A percentile compares a stretch with the other conserved stretches of the same genome.
Conservation (phyloP, 352 stramenopile genomes). For the Globisporangium emineosum region DNA sequence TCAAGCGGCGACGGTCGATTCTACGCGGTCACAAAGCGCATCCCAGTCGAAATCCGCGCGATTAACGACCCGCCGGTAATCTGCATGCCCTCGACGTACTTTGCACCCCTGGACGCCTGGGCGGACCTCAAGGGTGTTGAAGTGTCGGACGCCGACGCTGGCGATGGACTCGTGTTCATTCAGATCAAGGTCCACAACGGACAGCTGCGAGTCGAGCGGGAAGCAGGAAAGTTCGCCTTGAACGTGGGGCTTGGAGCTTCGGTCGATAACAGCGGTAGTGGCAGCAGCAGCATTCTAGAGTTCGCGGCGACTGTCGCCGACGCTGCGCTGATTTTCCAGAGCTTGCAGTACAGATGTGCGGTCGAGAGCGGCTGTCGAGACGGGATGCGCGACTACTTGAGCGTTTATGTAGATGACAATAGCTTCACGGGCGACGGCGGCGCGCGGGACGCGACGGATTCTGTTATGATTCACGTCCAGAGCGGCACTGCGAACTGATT, state of each 20-base stretch:
- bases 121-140: conserved; percentile 19
- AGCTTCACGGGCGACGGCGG: conserved; percentile 40
- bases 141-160: conserved; percentile 45
- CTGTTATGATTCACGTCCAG: conserved; percentile 11
- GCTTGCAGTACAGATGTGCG: conserved; percentile 40
- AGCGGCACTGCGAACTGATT: no score
- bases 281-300: conserved; percentile 21
- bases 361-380: conserved; percentile 25
- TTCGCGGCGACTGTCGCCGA: conserved; percentile 29
- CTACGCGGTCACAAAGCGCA: conserved; percentile 31
- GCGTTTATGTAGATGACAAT: conserved; percentile 55
- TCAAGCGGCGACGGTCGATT: conserved; percentile 20
- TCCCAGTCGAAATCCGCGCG: conserved; percentile 39
- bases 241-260: not conserved
- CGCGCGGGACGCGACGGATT: conserved; percentile 23
- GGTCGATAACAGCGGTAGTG: conserved; percentile 3
- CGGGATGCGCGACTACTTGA: conserved; percentile 32
- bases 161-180: conserved; percentile 37
- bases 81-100: conserved; percentile 25
- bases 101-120: conserved; percentile 32
- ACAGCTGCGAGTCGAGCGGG: conserved; percentile 25
- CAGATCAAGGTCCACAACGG: conserved; percentile 34
- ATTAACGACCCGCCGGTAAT: conserved; percentile 45
- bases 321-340: conserved; percentile 22
- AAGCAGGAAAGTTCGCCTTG: not conserved